Conservation (phyloP, 495 filamentous ascomycete species). For the Friedmanniomyces simplex region DNA sequence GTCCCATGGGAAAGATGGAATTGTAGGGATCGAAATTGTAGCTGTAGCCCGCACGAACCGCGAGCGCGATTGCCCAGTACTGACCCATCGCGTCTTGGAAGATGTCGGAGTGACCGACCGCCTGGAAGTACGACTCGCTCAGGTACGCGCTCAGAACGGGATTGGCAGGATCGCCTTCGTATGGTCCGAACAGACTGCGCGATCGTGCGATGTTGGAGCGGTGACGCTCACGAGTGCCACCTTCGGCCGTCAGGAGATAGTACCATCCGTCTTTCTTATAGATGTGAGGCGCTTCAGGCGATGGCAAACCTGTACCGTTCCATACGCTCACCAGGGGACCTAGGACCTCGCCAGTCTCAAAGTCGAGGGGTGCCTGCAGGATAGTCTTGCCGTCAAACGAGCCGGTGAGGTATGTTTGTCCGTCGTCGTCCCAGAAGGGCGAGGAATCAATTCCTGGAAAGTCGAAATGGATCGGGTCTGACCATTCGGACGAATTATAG, state of each 20-base stretch:
- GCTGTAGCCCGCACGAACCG: conserved; percentile 32
- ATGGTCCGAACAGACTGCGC: conserved; percentile 1
- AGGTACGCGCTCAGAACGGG: neutral
- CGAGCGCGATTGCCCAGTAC: conserved; percentile 46
- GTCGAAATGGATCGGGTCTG: conserved; percentile 32
- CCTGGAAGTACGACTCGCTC: conserved; percentile 30
- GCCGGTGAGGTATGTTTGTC: conserved; percentile 36
- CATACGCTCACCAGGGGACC: conserved; percentile 39
- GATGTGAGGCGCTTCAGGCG: conserved; percentile 56
- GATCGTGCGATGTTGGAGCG: conserved; percentile 26
- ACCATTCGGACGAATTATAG: conserved; percentile 25
- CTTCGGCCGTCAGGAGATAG: conserved; percentile 60
- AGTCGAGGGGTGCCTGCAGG: conserved; percentile 34
- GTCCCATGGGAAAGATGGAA: conserved; percentile 47
- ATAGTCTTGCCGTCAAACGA: conserved; percentile 19
- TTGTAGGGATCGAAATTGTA: conserved; percentile 19
- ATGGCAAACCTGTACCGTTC: conserved; percentile 44
- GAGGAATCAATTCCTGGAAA: conserved; percentile 33
- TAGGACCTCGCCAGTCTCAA: conserved; percentile 23
- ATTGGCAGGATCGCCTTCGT: conserved; percentile 1
- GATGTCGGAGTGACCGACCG: conserved; percentile 39
- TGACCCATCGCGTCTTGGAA: conserved; percentile 39
- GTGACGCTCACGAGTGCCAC: conserved; percentile 50
- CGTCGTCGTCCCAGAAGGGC: conserved; percentile 44
- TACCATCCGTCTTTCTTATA: conserved; percentile 55